A percentile compares a stretch with the other conserved stretches of the same genome.
Evolutionary conservation across 106 monocot species (phyloP).

Genomic region (Apostasia ramifera): DNA sequence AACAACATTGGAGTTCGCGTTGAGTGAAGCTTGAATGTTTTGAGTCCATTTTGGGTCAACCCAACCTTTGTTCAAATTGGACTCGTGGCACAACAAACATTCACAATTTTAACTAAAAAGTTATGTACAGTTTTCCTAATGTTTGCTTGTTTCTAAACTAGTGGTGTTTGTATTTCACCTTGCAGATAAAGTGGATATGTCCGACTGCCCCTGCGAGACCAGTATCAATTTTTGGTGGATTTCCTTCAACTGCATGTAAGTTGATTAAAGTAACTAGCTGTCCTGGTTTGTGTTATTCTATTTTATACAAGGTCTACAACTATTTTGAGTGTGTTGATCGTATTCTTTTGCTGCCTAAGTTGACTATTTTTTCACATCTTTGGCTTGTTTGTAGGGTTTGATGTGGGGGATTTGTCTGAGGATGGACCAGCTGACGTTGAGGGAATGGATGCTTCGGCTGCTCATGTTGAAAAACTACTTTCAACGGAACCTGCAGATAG

Average conservation of each 20-base stretch:
- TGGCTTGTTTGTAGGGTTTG: constrained; percentile 71
- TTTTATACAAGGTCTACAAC: neutral
- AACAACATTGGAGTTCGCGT: too few relatives aligned
- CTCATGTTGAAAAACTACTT: constrained; percentile 87
- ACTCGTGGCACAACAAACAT: too few relatives aligned
- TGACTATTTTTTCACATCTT: neutral
- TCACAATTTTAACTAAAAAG: too few relatives aligned
- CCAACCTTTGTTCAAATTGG: too few relatives aligned
- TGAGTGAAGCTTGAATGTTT: too few relatives aligned
- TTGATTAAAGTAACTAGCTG: constrained; percentile 1
- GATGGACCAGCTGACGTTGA: constrained; percentile 80
- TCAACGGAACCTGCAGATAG: constrained; percentile 91
- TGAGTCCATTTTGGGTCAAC: too few relatives aligned
- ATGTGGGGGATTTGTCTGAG: constrained; percentile 85
- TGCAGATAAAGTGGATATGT: constrained; percentile 98
- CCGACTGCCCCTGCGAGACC: constrained; percentile 93
- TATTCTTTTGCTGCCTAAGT: neutral
- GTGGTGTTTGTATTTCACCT: neutral
- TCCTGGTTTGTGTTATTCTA: neutral
- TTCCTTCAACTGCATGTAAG: constrained; percentile 91
- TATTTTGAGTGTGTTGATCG: neutral
- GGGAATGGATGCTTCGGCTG: constrained; percentile 90
- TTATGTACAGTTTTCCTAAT: neutral
- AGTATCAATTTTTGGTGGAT: constrained; percentile 84
- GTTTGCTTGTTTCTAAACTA: neutral